A percentile compares a stretch with the other conserved stretches of the same genome.
phyloP scores from a whole-genome alignment of 495 filamentous ascomycete species.

The Penicillium simplicissimum region DNA sequence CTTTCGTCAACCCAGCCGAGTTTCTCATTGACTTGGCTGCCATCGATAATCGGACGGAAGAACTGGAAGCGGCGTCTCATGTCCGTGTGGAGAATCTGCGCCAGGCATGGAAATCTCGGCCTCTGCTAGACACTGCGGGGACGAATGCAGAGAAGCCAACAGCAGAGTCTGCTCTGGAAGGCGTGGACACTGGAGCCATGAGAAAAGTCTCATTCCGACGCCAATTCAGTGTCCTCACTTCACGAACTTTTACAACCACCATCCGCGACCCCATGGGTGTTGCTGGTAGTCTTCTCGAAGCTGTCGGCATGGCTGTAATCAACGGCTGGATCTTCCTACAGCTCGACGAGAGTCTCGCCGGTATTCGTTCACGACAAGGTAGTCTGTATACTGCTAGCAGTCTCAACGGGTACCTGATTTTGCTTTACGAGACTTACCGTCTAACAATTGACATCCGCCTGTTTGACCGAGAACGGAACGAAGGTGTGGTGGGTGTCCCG shows the following conservation, averaged over 20 bases:
- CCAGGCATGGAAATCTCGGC: slow-evolving; percentile 48
- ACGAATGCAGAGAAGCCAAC: background rate
- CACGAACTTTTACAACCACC: slow-evolving; percentile 64
- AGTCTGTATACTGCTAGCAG: slow-evolving; percentile 66
- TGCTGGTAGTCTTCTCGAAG: slow-evolving; percentile 63
- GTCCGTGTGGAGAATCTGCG: slow-evolving; percentile 56
- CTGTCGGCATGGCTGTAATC: slow-evolving; percentile 64
- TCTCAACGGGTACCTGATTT: slow-evolving; percentile 71
- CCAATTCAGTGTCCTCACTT: slow-evolving; percentile 63
- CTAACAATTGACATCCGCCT: slow-evolving; percentile 68
- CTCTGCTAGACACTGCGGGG: slow-evolving; percentile 18
- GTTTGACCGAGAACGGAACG: slow-evolving; percentile 71
- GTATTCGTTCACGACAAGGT: slow-evolving; percentile 61
- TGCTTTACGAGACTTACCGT: slow-evolving; percentile 72
- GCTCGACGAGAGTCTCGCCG: slow-evolving; percentile 58
- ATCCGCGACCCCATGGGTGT: slow-evolving; percentile 72
- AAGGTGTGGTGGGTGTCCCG: slow-evolving; percentile 67
- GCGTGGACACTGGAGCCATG: slow-evolving; percentile 11
- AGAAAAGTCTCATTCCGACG: slow-evolving; percentile 50
- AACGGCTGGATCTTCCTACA: slow-evolving; percentile 70
- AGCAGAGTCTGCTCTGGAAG: background rate
- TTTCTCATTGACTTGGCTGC: slow-evolving; percentile 71
- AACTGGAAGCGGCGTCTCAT: slow-evolving; percentile 58
- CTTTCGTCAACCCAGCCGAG: slow-evolving; percentile 74
- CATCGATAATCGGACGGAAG: slow-evolving; percentile 63